These are phyloP conservation scores for Sphagnum tenellum DNA, from an alignment of 225 moss, liverwort and hornwort genomes.

Conservation along the genomic window DNA sequence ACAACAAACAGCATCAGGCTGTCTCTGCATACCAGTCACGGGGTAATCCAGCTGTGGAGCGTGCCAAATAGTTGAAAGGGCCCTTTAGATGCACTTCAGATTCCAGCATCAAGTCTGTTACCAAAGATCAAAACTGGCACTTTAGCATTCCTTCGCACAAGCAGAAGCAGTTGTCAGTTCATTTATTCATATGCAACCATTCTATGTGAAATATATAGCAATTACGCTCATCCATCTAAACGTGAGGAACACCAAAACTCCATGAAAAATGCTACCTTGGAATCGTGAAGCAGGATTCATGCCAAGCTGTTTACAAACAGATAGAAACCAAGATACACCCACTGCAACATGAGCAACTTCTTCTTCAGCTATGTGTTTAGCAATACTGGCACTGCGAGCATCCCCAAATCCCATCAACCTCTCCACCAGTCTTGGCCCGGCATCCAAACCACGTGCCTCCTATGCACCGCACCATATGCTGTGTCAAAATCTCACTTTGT, in stretches of 20 bases:
- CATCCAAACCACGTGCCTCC: conserved; percentile 96
- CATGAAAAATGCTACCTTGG: conserved; percentile 28
- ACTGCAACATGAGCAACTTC: conserved; percentile 95
- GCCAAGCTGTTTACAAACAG: conserved; percentile 60
- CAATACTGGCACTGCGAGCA: conserved; percentile 68
- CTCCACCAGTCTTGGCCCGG: conserved; percentile 84
- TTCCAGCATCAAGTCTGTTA: conserved; percentile 61
- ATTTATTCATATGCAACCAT: no score
- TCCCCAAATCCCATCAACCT: conserved; percentile 72
- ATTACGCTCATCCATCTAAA: no score
- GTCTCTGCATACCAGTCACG: conserved; percentile 50
- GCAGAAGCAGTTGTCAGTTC: no score
- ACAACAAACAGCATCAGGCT: no score
- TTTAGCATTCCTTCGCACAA: no score
- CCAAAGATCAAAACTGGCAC: not conserved
- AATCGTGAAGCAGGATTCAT: conserved; percentile 61
- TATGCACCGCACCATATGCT: conserved; percentile 8
- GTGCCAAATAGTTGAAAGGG: conserved; percentile 84
- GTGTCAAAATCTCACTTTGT: no score
- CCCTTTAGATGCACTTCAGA: conserved; percentile 63
- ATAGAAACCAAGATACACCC: conserved; percentile 79
- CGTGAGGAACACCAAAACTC: no score
- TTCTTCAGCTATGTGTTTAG: conserved; percentile 80
- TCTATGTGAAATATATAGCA: no score
- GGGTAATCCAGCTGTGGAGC: conserved; percentile 63